These are phyloP conservation scores for Microstegium vimineum DNA, from an alignment of 176 grass and related monocot species.

Conservation along the genomic window DNA sequence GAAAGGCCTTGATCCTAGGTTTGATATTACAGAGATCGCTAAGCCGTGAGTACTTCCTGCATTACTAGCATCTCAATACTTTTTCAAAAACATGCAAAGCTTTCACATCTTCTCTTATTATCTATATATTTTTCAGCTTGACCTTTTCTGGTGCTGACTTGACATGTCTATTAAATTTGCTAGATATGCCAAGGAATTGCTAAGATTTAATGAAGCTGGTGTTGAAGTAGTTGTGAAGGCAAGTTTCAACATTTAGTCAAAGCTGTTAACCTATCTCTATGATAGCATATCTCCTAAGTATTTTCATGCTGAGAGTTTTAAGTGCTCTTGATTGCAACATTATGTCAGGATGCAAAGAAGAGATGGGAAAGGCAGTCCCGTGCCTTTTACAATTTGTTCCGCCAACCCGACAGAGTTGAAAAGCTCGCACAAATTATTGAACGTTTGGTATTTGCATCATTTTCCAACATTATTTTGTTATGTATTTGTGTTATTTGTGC, in stretches of 20 bases:
- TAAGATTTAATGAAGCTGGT: slow-evolving; percentile 96
- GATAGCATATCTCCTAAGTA: background rate
- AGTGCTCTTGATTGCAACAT: slow-evolving; percentile 14
- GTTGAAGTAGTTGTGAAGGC: slow-evolving; percentile 91
- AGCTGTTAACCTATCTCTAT: slow-evolving; percentile 1
- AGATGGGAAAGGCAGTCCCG: slow-evolving; percentile 93
- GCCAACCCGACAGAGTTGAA: slow-evolving; percentile 97
- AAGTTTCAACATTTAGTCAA: slow-evolving; percentile 34
- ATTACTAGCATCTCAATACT: slow-evolving; percentile 2
- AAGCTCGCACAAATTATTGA: slow-evolving; percentile 86
- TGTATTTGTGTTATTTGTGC: slow-evolving; percentile 2
- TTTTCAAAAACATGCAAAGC: background rate
- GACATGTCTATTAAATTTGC: slow-evolving; percentile 28
- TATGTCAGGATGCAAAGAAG: slow-evolving; percentile 75
- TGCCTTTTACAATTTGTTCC: slow-evolving; percentile 96
- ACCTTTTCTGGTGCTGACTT: slow-evolving; percentile 23
- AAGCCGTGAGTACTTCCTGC: slow-evolving; percentile 74
- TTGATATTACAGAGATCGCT: slow-evolving; percentile 99
- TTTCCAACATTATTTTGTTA: slow-evolving; percentile 4
- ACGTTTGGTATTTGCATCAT: slow-evolving; percentile 54
- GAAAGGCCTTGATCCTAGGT: slow-evolving; percentile 96
- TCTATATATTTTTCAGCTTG: background rate
- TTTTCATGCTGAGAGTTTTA: slow-evolving; percentile 17
- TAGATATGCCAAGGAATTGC: slow-evolving; percentile 90
- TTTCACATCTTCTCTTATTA: background rate